A percentile compares a stretch with the other conserved stretches of the same genome.
These are phyloP conservation scores for Termitomyces titanicus DNA, from an alignment of 768 basidiomycete species.

Conservation along the genomic window DNA sequence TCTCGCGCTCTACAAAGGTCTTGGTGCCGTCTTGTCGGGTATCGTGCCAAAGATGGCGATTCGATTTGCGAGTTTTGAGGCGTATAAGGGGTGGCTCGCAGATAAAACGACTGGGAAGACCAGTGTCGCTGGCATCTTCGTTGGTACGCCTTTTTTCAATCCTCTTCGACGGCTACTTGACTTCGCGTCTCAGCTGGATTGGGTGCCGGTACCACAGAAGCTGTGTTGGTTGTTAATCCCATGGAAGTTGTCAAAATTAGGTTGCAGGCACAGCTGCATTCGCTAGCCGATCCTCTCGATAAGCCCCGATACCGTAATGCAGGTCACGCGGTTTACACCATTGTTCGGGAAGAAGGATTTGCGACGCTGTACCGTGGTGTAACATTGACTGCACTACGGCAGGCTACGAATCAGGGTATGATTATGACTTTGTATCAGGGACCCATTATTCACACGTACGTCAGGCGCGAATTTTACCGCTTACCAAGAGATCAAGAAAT, in stretches of 20 bases:
- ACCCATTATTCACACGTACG: neutral
- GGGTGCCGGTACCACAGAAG: slow-evolving; percentile 94
- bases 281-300: slow-evolving; percentile 93
- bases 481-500: slow-evolving; percentile 93
- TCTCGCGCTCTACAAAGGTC: slow-evolving; percentile 94
- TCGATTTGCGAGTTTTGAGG: slow-evolving; percentile 96
- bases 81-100: slow-evolving; percentile 83
- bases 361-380: slow-evolving; percentile 89
- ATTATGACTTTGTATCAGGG: neutral
- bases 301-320: slow-evolving; percentile 94
- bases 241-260: slow-evolving; percentile 99
- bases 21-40: slow-evolving; percentile 93
- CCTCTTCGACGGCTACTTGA: neutral
- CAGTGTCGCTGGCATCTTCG: slow-evolving; percentile 74
- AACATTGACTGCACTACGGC: slow-evolving; percentile 85
- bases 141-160: slow-evolving; percentile 51
- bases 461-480: slow-evolving; percentile 94
- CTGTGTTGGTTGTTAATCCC: slow-evolving; percentile 90
- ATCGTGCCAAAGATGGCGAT: slow-evolving; percentile 99
- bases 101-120: slow-evolving; percentile 78
- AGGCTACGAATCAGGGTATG: slow-evolving; percentile 95
- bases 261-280: slow-evolving; percentile 96
- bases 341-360: slow-evolving; percentile 89
- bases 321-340: slow-evolving; percentile 93
- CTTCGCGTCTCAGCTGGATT: slow-evolving; percentile 65